Evolutionary conservation across 148 eudicot species (phyloP).

Genomic region (Rhododendron henanense): DNA sequence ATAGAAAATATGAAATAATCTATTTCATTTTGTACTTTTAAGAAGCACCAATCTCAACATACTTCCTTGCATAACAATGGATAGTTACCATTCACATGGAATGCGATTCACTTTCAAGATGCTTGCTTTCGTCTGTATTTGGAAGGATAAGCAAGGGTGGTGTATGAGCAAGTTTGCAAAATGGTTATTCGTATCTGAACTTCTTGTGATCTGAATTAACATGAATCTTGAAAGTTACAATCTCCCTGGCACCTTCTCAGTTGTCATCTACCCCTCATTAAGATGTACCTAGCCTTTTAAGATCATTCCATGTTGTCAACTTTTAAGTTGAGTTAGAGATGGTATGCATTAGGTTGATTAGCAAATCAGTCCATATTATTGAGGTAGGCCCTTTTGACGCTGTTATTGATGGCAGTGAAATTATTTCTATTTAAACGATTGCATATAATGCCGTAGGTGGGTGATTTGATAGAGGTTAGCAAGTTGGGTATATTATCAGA

Average conservation of each 20-base stretch:
- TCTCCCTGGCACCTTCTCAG: background rate
- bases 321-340: constrained; percentile 1
- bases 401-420: background rate
- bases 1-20: background rate
- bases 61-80: background rate
- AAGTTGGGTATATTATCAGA: background rate
- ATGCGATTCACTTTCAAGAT: background rate
- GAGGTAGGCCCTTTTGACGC: background rate
- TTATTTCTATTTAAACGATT: background rate
- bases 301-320: background rate
- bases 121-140: background rate
- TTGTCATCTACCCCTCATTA: background rate
- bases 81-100: background rate
- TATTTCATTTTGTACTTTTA: no score
- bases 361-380: background rate
- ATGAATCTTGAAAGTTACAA: background rate
- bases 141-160: background rate
- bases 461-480: background rate
- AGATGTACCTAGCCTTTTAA: background rate
- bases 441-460: background rate
- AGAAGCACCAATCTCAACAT: background rate
- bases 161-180: background rate
- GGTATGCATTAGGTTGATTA: background rate
- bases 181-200: background rate
- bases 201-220: background rate